Conservation (phyloP, 164 flowering plant species). For the Protea cynaroides region DNA sequence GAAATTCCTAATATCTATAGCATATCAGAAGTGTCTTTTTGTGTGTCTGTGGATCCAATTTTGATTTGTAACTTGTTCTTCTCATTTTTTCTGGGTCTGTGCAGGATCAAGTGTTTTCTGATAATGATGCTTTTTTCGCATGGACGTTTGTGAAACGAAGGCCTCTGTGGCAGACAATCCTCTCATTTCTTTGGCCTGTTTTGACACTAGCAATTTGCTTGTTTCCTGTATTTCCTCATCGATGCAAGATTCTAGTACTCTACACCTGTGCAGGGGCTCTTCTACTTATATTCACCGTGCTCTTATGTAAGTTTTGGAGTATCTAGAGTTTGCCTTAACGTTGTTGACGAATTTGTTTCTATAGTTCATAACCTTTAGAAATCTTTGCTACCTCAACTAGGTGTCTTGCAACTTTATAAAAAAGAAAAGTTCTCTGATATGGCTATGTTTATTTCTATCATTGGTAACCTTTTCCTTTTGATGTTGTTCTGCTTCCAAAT, state of each 20-base stretch:
- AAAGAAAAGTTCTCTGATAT: too few relatives aligned
- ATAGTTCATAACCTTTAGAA: background rate
- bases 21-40: background rate
- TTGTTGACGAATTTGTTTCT: background rate
- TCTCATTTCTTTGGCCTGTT: constrained; percentile 91
- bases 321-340: background rate
- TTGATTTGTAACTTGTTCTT: background rate
- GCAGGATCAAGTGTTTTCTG: constrained; percentile 92
- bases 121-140: constrained; percentile 92
- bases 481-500: too few relatives aligned
- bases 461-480: too few relatives aligned
- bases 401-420: background rate
- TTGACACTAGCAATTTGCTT: constrained; percentile 93
- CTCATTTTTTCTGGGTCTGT: constrained; percentile 7
- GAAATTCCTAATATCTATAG: background rate
- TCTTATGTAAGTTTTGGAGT: constrained; percentile 46
- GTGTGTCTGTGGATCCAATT: background rate
- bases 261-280: constrained; percentile 89
- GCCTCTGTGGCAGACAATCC: constrained; percentile 96
- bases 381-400: background rate
- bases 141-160: constrained; percentile 84
- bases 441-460: too few relatives aligned
- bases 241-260: constrained; percentile 71
- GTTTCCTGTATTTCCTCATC: constrained; percentile 96
- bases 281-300: constrained; percentile 59